Evolutionary conservation across 352 stramenopile species (phyloP).

Genomic region (Phytophthora boehmeriae): DNA sequence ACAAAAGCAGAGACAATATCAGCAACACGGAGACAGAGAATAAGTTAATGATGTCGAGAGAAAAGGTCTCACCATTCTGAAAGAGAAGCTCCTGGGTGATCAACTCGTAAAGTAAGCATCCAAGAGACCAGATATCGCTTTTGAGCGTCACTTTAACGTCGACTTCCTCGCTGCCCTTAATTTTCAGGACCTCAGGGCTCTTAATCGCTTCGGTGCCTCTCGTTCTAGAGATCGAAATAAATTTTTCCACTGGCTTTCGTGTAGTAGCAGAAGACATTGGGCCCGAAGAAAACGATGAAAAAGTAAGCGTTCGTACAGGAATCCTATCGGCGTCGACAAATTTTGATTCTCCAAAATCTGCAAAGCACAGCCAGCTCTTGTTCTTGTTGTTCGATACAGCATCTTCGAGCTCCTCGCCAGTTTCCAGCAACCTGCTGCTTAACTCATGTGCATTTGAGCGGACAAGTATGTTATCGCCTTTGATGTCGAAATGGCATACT

Average conservation of each 20-base stretch:
- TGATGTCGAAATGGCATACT: constrained; percentile 76
- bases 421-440: constrained; percentile 39
- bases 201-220: constrained; percentile 81
- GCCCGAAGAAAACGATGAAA: constrained; percentile 27
- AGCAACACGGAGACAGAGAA: background rate
- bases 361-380: constrained; percentile 52
- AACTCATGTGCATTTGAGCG: constrained; percentile 39
- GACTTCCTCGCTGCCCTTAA: constrained; percentile 39
- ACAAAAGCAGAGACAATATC: constrained; percentile 5
- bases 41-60: background rate
- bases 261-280: background rate
- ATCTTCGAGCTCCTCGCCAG: constrained; percentile 21
- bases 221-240: constrained; percentile 42
- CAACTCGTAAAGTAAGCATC: constrained; percentile 74
- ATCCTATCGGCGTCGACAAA: constrained; percentile 20
- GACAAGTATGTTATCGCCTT: constrained; percentile 75
- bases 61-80: constrained; percentile 43
- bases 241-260: constrained; percentile 11
- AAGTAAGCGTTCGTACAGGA: constrained; percentile 25
- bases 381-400: constrained; percentile 11
- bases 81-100: constrained; percentile 74
- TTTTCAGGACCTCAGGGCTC: constrained; percentile 71
- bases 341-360: constrained; percentile 77
- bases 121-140: constrained; percentile 75
- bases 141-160: constrained; percentile 42